Evolutionary conservation across 1,284 basidiomycete species (phyloP), one percentile per base, ranked within the genome.

Genomic region (Puccinia novopanici): DNA sequence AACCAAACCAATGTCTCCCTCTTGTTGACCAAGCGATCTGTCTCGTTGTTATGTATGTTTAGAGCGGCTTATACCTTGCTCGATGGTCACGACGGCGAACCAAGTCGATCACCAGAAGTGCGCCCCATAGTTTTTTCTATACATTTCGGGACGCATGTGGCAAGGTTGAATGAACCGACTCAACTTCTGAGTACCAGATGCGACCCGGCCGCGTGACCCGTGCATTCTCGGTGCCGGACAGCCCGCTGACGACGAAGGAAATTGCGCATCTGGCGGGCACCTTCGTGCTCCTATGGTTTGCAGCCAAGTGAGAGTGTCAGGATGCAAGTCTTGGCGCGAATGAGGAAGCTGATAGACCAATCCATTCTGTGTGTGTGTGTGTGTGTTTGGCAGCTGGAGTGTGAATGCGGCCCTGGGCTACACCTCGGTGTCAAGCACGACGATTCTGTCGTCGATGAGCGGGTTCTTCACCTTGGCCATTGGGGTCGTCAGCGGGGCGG

Each of bases 381-480:
- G n/a, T n/a, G n/a, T n/a, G n/a, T n/a, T n/a, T n/a, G 40, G 19
- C 6, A 80, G 77, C 85, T 97, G 94, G 93, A 87, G 90, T 9
- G 87, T 95, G 63, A 96, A 95, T 85, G 91, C 91, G 0, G 88
- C 92, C 13, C 88, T 97, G 67, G 90, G 90, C 52, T 92, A 91
- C 85, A 97, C 95, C 0, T 93, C 91, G 83, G 95, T 97, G 34
- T 93, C 93, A 4, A 95, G 93, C 84, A 91, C 93, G 34, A 97
- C 94, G 3, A 92, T 98, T 59, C 86, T 97, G 71, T 92, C 92
- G 3, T 91, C 91, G 84, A 95, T 91, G 88, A 55, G 84, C 94
- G 95, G 96, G 4, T 95, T 99, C 87, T 98, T 98, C 86, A 99
- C 96, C 0, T 88, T 99, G 57, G 91, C 88, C 0, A 87, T 98